Evolutionary conservation across 257 asterid genomes (phyloP).

Genomic region (Lycium barbarum): DNA sequence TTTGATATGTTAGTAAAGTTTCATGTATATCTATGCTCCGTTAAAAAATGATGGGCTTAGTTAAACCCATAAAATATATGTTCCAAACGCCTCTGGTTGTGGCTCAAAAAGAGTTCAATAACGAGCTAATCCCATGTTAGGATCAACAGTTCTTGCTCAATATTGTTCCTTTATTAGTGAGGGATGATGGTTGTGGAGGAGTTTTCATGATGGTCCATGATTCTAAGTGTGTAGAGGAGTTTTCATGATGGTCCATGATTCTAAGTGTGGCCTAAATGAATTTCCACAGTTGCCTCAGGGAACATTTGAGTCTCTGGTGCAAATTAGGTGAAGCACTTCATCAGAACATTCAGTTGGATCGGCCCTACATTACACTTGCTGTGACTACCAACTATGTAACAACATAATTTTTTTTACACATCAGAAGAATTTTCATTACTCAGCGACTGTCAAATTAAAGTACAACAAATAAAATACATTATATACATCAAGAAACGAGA

Average conservation of each 20-base stretch:
- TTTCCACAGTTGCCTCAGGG: neutral
- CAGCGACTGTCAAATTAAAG: neutral
- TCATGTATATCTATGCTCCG: too few relatives aligned
- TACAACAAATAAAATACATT: neutral
- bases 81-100: neutral
- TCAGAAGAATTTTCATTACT: neutral
- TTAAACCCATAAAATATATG: neutral
- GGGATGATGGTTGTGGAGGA: neutral
- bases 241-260: too few relatives aligned
- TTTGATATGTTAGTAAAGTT: neutral
- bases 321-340: neutral
- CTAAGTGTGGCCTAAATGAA: neutral
- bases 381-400: neutral
- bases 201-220: too few relatives aligned
- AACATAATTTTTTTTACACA: neutral
- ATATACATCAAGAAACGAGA: neutral
- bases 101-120: neutral
- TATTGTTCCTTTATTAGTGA: neutral
- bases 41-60: neutral
- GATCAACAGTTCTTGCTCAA: too few relatives aligned
- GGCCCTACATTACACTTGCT: neutral
- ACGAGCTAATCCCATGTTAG: neutral
- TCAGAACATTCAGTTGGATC: neutral
- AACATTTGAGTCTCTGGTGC: neutral
- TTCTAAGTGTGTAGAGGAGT: too few relatives aligned